Base-by-base conservation (phyloP, 768 basidiomycete species). In the Mycena galopus region DNA sequence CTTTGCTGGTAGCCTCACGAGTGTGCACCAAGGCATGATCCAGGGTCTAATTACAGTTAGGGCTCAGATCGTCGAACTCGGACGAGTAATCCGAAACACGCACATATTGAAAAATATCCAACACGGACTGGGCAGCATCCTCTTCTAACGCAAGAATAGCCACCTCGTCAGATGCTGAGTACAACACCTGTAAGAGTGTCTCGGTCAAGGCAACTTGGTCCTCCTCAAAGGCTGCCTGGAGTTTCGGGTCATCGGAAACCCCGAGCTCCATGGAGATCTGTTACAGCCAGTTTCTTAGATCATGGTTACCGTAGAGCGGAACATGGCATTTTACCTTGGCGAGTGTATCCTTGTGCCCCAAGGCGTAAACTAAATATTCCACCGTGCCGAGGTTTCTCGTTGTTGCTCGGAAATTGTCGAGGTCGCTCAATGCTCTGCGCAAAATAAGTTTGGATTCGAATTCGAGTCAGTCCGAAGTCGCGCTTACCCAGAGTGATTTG, bases 21-120 rank as follows among this genome's bases (percentile, higher is more conserved):
- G 35, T 44, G 37, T 27, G 35, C 3, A 65, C 6, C 3, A 56
- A n/a, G 2, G 50, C 64, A 23, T 29, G 33, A 21, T 65, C 35
- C 32, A 65, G 64, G 7, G 16, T 29, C 64, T 65, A 27, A 10
- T 7, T 10, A 29, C 11, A 17, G 19, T 53, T 37, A n/a, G n/a
- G n/a, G n/a, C n/a, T n/a, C 8, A 50, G 23, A 9, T 4, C 47
- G 19, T 32, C 33, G 0, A 25, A 16, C 0, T 64, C 14, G 44
- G 16, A 5, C 19, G 21, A 29, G 21, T 12, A 23, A 17, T 4
- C 6, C 19, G 16, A 16, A 57, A 57, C 37, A 53, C 69, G 55
- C 37, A 72, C 71, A 50, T 67, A 33, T 67, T 72, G 71, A 16
- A 72, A 27, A 53, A 72, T 58, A 44, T 72, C 71, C 33, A 72